Evolutionary conservation across 1,284 basidiomycete genomes (phyloP).

Genomic region (Amylostereum areolatum): DNA sequence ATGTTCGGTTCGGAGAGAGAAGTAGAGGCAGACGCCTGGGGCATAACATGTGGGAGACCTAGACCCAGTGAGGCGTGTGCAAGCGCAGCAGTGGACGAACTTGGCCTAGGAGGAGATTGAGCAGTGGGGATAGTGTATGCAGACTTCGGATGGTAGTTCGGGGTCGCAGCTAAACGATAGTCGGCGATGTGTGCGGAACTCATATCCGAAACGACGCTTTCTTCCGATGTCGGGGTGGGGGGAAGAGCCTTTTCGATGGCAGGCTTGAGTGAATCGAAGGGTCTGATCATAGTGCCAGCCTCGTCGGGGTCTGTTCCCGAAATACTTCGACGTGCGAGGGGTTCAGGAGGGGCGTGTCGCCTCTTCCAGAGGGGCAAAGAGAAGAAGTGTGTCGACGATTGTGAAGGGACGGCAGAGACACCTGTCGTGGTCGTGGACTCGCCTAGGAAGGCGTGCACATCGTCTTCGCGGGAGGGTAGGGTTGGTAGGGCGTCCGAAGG

Average conservation of each 20-base stretch:
- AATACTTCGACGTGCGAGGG: conserved; percentile 11
- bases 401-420: no score
- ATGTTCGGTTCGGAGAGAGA: conserved; percentile 35
- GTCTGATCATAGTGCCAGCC: conserved; percentile 21
- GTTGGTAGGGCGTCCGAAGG: no score
- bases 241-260: conserved; percentile 61
- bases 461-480: no score
- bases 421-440: conserved; percentile 4
- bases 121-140: conserved; percentile 3
- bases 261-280: conserved; percentile 16
- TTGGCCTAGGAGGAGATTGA: conserved; percentile 10
- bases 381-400: conserved; percentile 52
- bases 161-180: conserved; percentile 2
- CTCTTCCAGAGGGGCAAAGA: conserved; percentile 62
- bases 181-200: neutral
- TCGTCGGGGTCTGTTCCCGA: conserved; percentile 14
- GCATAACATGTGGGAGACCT: conserved; percentile 47
- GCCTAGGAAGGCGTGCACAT: neutral
- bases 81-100: conserved; percentile 38
- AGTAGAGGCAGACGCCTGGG: conserved; percentile 35
- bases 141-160: neutral
- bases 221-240: conserved; percentile 42
- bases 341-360: conserved; percentile 29
- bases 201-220: neutral
- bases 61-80: conserved; percentile 55